Evolutionary conservation across 1,284 basidiomycete genomes (phyloP).

Genomic region (Mrakiaceae sp.): DNA sequence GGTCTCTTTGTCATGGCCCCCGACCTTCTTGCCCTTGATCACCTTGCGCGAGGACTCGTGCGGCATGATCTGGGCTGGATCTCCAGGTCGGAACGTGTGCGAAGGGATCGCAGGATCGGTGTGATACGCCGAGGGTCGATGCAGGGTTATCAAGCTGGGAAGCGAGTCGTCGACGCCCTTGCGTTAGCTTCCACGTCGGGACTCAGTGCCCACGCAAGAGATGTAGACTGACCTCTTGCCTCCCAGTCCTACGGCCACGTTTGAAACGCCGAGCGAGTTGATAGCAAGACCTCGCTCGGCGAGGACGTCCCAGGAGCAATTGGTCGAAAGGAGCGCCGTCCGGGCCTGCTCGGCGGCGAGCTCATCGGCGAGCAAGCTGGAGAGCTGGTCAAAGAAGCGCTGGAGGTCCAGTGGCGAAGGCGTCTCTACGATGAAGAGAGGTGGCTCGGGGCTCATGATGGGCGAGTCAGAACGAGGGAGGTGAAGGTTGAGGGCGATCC

Average conservation of each 20-base stretch:
- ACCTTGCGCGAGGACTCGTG: conserved; percentile 11
- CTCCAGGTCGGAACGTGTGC: conserved; percentile 11
- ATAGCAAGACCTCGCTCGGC: conserved; percentile 8
- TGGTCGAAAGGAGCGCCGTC: conserved; percentile 11
- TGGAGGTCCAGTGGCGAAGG: background rate
- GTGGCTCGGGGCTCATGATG: no score
- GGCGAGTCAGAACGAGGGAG: no score
- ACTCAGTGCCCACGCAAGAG: background rate
- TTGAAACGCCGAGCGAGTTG: conserved; percentile 10
- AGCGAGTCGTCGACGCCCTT: background rate
- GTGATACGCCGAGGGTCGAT: conserved; percentile 12
- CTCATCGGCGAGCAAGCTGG: background rate
- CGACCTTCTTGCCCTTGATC: background rate
- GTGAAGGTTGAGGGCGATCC: no score
- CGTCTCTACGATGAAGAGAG: no score
- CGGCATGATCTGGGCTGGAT: conserved; percentile 11
- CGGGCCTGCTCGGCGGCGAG: conserved; percentile 5
- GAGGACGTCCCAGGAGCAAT: conserved; percentile 13
- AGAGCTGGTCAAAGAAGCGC: conserved; percentile 10
- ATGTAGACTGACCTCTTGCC: conserved; percentile 10
- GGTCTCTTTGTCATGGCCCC: background rate
- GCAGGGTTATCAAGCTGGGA: conserved; percentile 5
- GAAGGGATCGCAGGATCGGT: conserved; percentile 6
- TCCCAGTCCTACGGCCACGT: conserved; percentile 10
- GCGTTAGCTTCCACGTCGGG: background rate